Percentiles rank a stretch among this genome's conserved stretches.
These are phyloP conservation scores for Ascodesmis nigricans DNA, from an alignment of 495 filamentous ascomycete genomes.

Conservation along the genomic window DNA sequence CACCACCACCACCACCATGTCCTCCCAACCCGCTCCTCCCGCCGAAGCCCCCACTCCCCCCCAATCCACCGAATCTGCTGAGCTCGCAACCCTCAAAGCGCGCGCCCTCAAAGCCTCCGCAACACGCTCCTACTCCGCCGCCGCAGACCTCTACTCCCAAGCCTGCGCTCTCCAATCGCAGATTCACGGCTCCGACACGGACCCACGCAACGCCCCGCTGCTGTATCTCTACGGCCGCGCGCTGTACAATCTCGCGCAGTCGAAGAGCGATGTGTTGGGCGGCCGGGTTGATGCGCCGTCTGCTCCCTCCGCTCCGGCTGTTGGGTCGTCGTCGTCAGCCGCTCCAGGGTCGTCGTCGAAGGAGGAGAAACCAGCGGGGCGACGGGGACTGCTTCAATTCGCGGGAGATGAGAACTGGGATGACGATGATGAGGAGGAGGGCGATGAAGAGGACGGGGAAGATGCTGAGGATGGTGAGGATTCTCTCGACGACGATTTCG, in stretches of 20 bases:
- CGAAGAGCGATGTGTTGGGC: constrained; percentile 84
- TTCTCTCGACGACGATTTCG: constrained; percentile 84
- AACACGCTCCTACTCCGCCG: constrained; percentile 62
- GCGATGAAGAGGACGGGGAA: constrained; percentile 19
- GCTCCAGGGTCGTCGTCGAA: constrained; percentile 7
- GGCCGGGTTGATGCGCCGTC: constrained; percentile 39
- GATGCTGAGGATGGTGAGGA: constrained; percentile 32
- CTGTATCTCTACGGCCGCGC: constrained; percentile 84
- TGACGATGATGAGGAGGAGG: constrained; percentile 48
- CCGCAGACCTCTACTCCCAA: constrained; percentile 67
- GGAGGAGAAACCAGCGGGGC: constrained; percentile 5
- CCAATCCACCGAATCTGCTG: too few species aligned
- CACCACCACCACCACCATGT: too few species aligned
- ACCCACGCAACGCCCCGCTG: constrained; percentile 70
- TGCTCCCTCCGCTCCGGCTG: too few species aligned
- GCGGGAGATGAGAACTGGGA: constrained; percentile 86
- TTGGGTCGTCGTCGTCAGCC: constrained; percentile 7
- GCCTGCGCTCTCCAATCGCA: constrained; percentile 77
- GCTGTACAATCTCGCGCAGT: constrained; percentile 77
- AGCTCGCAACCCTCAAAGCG: constrained; percentile 26
- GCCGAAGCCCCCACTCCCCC: too few species aligned
- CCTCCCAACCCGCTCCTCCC: too few species aligned
- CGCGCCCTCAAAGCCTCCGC: constrained; percentile 49
- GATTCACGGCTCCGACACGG: constrained; percentile 67
- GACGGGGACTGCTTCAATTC: constrained; percentile 54